Conservation (phyloP, 2,329 filamentous ascomycete species). For the Cadophora luteo-olivacea region DNA sequence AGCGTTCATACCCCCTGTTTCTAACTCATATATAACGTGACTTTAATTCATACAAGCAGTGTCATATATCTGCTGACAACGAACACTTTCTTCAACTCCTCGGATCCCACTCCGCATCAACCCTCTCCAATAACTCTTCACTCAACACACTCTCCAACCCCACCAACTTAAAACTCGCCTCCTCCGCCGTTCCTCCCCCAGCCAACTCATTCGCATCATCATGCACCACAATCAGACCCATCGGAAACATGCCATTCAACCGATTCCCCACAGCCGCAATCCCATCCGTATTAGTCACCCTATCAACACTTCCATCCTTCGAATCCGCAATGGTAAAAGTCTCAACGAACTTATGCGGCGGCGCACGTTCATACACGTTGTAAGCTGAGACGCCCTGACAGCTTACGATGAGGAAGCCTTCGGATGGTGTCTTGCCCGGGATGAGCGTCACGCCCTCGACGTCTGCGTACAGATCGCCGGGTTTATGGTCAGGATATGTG, state of each 20-base stretch:
- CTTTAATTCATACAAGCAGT: too few relatives aligned
- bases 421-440: background rate
- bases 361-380: conserved; percentile 16
- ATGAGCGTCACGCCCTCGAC: conserved; percentile 18
- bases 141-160: conserved; percentile 6
- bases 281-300: conserved; percentile 14
- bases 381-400: conserved; percentile 16
- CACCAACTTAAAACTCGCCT: conserved; percentile 11
- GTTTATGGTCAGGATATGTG: conserved; percentile 11
- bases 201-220: conserved; percentile 21
- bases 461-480: conserved; percentile 10
- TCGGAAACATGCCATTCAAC: conserved; percentile 9
- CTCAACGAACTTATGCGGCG: conserved; percentile 10
- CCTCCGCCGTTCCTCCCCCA: conserved; percentile 4
- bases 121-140: background rate
- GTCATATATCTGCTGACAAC: too few relatives aligned
- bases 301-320: conserved; percentile 4
- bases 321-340: conserved; percentile 6
- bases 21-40: too few relatives aligned
- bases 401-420: conserved; percentile 12
- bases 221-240: conserved; percentile 7
- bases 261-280: conserved; percentile 16
- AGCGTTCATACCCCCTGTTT: too few relatives aligned
- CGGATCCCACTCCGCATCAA: conserved; percentile 13
- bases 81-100: background rate